Evolutionary conservation across 768 basidiomycete genomes (phyloP).

Genomic region (Cubamyces sp.): DNA sequence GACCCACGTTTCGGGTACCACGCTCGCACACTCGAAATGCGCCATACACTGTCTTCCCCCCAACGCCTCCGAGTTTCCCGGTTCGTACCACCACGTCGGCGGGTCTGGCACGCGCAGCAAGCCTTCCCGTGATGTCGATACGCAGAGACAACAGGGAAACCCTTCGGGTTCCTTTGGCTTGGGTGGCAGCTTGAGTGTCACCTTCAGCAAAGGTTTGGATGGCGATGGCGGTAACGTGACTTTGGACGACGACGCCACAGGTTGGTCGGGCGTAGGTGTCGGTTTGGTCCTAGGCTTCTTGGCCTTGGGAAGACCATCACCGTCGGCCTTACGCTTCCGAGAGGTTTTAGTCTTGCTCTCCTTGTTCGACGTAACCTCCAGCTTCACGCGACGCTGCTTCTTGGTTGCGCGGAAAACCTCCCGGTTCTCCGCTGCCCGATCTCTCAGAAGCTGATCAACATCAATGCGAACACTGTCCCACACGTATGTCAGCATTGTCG

Average conservation of each 20-base stretch:
- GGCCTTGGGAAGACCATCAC: slow-evolving; percentile 41
- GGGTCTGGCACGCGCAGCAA: slow-evolving; percentile 72
- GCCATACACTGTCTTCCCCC: slow-evolving; percentile 46
- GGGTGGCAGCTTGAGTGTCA: slow-evolving; percentile 72
- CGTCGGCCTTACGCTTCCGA: slow-evolving; percentile 46
- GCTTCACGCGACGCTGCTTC: slow-evolving; percentile 12
- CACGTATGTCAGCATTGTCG: slow-evolving; percentile 1
- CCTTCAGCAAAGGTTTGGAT: slow-evolving; percentile 36
- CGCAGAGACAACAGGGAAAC: slow-evolving; percentile 73
- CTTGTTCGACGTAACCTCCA: slow-evolving; percentile 8
- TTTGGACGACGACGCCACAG: slow-evolving; percentile 6
- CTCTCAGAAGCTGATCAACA: slow-evolving; percentile 80
- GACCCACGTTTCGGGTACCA: slow-evolving; percentile 92
- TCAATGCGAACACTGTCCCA: slow-evolving; percentile 83
- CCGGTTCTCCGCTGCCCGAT: slow-evolving; percentile 56
- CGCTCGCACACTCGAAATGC: slow-evolving; percentile 77
- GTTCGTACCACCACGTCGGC: slow-evolving; percentile 45
- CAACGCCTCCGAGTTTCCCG: slow-evolving; percentile 47
- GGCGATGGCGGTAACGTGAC: no score
- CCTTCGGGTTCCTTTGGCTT: slow-evolving; percentile 56
- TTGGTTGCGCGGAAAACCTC: slow-evolving; percentile 14
- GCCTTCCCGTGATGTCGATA: slow-evolving; percentile 54
- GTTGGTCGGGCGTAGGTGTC: background rate
- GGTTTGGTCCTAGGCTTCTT: slow-evolving; percentile 53
- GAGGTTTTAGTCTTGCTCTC: slow-evolving; percentile 26